Evolutionary conservation across 139 green algal genomes (phyloP), one percentile per base, ranked within the genome.

Genomic region (Spirogloea muscicola): DNA sequence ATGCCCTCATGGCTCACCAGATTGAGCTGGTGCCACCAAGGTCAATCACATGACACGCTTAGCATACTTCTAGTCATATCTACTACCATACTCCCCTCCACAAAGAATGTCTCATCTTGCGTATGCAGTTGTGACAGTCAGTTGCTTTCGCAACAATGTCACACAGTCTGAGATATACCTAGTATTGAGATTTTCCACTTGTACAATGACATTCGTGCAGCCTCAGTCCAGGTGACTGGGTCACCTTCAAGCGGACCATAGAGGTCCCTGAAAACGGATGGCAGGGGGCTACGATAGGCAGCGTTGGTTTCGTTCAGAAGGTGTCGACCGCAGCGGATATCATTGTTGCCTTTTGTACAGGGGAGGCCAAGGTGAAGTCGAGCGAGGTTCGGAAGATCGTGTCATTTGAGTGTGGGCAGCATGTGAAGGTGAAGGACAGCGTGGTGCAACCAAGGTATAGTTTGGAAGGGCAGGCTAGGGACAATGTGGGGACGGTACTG

Each of bases 171-270:
- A 43, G 52, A 43, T 62, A 6, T 33, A 7, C 6, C 52, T 62
- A 33, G 5, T 21, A 55, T 55, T n/a, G n/a, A n/a, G n/a, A n/a
- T n/a, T n/a, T n/a, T n/a, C n/a, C n/a, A n/a, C n/a, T n/a, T n/a
- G n/a, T n/a, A n/a, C n/a, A n/a, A n/a, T 55, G n/a, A 55, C n/a
- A 62, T 66, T 43, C 21, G 18, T 70, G 60, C 60, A 70, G 60
- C 5, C 42, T 70, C 9, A 38, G 29, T 7, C 46, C 46, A 9
- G 5, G 6, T 58, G 60, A 70, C 42, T 70, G 60, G 60, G 60
- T 70, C 38, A 70, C 9, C 7, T 70, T 70, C 7, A 70, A 21
- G 42, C 60, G 60, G 5, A 55, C 41, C 9, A 6, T 70, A 51
- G 60, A 70, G 36, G 60, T 55, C 39, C 41, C 60, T 6, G 36